Conservation (phyloP, 108 stramenopile genomes). For the Stephanodiscus minutulus region DNA sequence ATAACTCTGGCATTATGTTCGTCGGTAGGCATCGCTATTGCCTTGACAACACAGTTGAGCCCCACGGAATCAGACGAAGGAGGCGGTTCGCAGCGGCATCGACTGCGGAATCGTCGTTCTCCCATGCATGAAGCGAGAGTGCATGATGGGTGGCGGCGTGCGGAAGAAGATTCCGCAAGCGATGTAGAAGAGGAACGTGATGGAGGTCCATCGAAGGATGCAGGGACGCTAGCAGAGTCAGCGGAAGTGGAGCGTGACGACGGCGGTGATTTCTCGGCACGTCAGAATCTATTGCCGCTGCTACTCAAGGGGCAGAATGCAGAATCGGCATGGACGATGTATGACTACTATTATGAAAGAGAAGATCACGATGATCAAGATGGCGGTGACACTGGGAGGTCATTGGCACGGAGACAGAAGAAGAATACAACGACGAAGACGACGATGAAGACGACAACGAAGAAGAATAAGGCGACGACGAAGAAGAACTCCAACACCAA, state of each 20-base stretch:
- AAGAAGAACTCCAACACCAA: not conserved
- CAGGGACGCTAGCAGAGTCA: no score
- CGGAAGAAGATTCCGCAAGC: no score
- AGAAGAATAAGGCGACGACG: not conserved
- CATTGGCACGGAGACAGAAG: not conserved
- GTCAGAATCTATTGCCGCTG: not conserved
- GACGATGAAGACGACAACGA: not conserved
- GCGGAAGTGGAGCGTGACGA: not conserved
- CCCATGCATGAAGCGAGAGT: not conserved
- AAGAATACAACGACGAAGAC: not conserved
- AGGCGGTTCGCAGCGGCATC: not conserved
- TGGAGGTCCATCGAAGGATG: not conserved
- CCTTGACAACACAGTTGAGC: not conserved
- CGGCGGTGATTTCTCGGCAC: not conserved
- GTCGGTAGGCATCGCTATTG: not conserved
- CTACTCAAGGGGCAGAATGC: conserved; percentile 13
- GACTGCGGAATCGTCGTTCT: not conserved
- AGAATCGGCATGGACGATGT: not conserved
- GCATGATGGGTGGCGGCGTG: no score
- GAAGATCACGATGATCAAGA: not conserved
- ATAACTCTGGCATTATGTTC: not conserved
- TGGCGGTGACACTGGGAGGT: not conserved
- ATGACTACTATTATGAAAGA: not conserved
- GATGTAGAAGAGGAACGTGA: not conserved
- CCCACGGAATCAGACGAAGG: not conserved